Base-by-base conservation (phyloP, 2,329 filamentous ascomycete genomes). In the Clonostachys solani region DNA sequence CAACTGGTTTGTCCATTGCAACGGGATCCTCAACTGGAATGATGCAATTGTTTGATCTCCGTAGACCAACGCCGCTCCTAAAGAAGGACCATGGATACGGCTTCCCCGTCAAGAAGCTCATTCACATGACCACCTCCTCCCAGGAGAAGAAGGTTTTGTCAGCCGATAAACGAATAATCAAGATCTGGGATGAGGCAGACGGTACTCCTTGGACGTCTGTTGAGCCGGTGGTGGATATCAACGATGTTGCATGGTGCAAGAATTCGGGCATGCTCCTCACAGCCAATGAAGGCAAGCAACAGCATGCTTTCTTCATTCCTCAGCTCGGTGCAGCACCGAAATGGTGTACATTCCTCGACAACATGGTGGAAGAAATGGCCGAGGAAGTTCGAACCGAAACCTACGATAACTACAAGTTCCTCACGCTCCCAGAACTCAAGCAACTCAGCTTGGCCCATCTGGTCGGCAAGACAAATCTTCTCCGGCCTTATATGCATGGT, bases 371-470 rank as follows among this genome's bases (percentile, higher is more conserved):
- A 71, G 95, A 99, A 68, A 96, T 99, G 90, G 92, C 92, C 9
- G 92, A 97, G 62, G 83, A 86, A 61, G 74, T 78, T 33, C 78
- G 75, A 50, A 86, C 86, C 33, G 86, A 94, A 57, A 89, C 94
- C 10, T 99, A 99, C 73, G 94, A 99, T 69, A 97, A 99, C 69
- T 97, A 92, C 81, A 99, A 97, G 70, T 99, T 99, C 80, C 75
- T 99, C 61, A 96, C 92, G 3, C 67, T 90, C 51, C 83, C 89
- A 40, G 92, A 99, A 65, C 77, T 99, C 46, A 87, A 88, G 57
- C 82, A 86, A 35, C 80, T 99, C 54, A 95, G 89, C 63, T 68
- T 99, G 60, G 86, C 89, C 46, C 92, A 97, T 63, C 76, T 99
- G 43, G 80, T 99, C 48, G 92, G 92, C 54, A 92, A 90, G 57